phyloP scores from a whole-genome alignment of 1,139 yeast genomes.

The Candida frijolesensis region DNA sequence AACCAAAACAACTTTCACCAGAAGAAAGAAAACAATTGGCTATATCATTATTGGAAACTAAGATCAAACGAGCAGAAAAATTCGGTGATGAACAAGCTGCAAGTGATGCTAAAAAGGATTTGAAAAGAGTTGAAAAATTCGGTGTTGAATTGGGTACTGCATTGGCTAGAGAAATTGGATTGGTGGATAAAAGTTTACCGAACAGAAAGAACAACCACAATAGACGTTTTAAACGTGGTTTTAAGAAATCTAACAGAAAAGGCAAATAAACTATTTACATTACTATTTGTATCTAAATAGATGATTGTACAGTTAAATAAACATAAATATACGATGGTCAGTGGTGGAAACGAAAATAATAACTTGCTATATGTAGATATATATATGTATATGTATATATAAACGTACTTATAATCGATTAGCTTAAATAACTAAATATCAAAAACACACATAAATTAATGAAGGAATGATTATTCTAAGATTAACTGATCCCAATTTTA shows the following conservation, averaged over 20 bases:
- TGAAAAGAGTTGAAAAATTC: conserved; percentile 77
- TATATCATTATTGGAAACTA: conserved; percentile 65
- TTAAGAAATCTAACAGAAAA: conserved; percentile 11
- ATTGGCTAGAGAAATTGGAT: conserved; percentile 67
- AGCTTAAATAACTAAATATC: neutral
- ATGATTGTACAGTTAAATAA: neutral
- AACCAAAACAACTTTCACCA: conserved; percentile 50
- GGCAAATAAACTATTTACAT: conserved; percentile 5
- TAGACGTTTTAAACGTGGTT: conserved; percentile 15
- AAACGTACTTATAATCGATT: neutral
- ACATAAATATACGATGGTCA: neutral
- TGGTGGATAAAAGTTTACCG: conserved; percentile 41
- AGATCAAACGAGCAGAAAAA: conserved; percentile 72
- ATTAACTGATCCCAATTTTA: neutral
- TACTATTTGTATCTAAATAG: neutral
- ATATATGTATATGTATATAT: neutral
- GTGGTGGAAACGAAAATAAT: conserved; percentile 1
- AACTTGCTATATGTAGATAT: neutral
- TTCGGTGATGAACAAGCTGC: conserved; percentile 67
- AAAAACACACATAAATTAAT: neutral
- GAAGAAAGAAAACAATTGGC: conserved; percentile 75
- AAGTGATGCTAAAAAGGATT: conserved; percentile 57
- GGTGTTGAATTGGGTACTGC: conserved; percentile 76
- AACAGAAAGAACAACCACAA: conserved; percentile 19
- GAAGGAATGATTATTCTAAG: neutral